phyloP scores from a whole-genome alignment of 1,139 yeast genomes.

The Spencermartinsiella ligniputridi region DNA sequence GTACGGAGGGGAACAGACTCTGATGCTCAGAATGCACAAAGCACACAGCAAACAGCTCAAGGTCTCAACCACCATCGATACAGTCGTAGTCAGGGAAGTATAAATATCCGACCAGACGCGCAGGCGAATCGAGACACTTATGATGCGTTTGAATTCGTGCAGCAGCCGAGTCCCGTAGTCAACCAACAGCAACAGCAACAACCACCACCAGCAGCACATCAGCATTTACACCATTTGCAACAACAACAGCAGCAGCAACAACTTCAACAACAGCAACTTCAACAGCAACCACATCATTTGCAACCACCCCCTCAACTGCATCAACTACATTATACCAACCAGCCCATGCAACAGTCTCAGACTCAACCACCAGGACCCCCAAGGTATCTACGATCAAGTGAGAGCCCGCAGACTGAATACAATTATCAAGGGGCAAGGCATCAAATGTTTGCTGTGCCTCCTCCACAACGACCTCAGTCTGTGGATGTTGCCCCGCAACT shows the following conservation, averaged over 20 bases:
- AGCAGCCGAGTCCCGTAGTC: not conserved
- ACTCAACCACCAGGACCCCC: not conserved
- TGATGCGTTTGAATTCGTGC: slow-evolving; percentile 1
- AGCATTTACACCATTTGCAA: slow-evolving; percentile 11
- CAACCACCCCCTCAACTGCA: slow-evolving; percentile 17
- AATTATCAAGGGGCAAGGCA: slow-evolving; percentile 7
- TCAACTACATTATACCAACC: slow-evolving; percentile 9
- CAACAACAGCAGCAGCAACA: slow-evolving; percentile 17
- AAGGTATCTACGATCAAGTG: slow-evolving; percentile 4
- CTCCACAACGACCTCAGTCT: slow-evolving; percentile 18
- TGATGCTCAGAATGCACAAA: not conserved
- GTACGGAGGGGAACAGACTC: not conserved
- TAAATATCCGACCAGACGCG: not conserved
- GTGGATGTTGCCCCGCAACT: slow-evolving; percentile 14
- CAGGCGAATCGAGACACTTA: not conserved
- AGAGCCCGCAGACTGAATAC: slow-evolving; percentile 3
- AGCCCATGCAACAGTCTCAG: not conserved
- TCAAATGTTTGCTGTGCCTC: slow-evolving; percentile 13
- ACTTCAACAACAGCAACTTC: slow-evolving; percentile 18
- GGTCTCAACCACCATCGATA: slow-evolving; percentile 4
- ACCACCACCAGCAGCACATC: slow-evolving; percentile 12
- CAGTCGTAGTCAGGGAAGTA: slow-evolving; percentile 4
- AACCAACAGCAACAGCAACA: slow-evolving; percentile 14
- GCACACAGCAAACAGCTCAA: slow-evolving; percentile 7
- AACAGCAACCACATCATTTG: slow-evolving; percentile 13